phyloP scores from a whole-genome alignment of 1,284 basidiomycete species.

The Spongiforma sp. region DNA sequence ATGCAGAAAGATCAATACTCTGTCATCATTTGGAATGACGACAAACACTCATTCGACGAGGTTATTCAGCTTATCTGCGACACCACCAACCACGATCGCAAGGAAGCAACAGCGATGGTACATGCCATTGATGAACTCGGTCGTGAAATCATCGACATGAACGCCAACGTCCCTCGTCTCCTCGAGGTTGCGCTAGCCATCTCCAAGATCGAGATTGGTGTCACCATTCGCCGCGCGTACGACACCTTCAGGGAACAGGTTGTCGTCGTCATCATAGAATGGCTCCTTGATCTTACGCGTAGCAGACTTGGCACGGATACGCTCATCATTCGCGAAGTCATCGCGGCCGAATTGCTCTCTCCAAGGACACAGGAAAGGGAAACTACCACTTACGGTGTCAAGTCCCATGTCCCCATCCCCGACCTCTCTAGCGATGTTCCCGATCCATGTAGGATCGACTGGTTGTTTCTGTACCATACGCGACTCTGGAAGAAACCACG shows the following conservation, averaged over 20 bases:
- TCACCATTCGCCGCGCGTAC: conserved; percentile 87
- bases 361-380: conserved; percentile 56
- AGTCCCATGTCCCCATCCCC: conserved; percentile 44
- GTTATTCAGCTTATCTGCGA: conserved; percentile 84
- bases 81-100: conserved; percentile 61
- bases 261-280: conserved; percentile 82
- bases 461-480: conserved; percentile 79
- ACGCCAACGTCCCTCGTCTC: conserved; percentile 68
- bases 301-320: conserved; percentile 71
- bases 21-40: conserved; percentile 95
- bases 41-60: conserved; percentile 95
- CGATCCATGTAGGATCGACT: conserved; percentile 69
- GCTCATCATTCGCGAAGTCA: conserved; percentile 71
- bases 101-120: conserved; percentile 70
- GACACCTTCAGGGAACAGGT: conserved; percentile 93
- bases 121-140: conserved; percentile 83
- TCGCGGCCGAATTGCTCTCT: conserved; percentile 74
- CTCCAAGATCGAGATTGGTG: conserved; percentile 89
- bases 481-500: conserved; percentile 87
- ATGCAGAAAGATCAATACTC: conserved; percentile 83
- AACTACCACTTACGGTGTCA: conserved; percentile 37
- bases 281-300: conserved; percentile 83
- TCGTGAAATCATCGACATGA: conserved; percentile 85
- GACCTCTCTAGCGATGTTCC: conserved; percentile 57
- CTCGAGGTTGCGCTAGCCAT: conserved; percentile 85